Evolutionary conservation across 2,329 filamentous ascomycete genomes (phyloP), one percentile per base, ranked within the genome.

Genomic region (Monilinia fructigena): DNA sequence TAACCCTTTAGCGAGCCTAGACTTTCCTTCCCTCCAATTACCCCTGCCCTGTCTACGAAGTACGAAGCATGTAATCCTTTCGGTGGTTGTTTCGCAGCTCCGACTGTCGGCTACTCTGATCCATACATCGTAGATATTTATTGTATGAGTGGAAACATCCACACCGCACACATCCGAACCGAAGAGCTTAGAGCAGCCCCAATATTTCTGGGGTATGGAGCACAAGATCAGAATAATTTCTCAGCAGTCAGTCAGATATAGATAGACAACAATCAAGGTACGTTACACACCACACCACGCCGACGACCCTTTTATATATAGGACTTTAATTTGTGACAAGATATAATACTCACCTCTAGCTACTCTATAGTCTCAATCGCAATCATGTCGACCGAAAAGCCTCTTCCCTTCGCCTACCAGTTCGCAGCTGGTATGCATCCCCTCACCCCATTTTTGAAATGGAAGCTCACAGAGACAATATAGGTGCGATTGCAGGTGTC

Each of bases 401-500:
- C 93, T 67, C 87, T 97, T 73, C 92, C 92, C 68, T 97, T 97
- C 81, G 80, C 87, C 74, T 97, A 97, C 87, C 93, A 97, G 82
- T 97, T 98, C 83, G 90, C 89, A 78, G 93, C 94, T 77, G 93
- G 93, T 88, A 77, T 77, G 86, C 40, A 28, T 23, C 18, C 47
- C 52, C 42, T 56, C 54, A 55, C 63, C 45, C 56, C 31, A 50
- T 71, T 70, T 73, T 67, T 69, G 69, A 70, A 68, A 70, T 72
- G 69, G 71, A 72, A 72, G 69, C 72, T 71, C 26, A 75, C 74
- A 70, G 47, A 69, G 69, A 50, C 16, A 4, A 48, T 74, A 4
- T 66, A 91, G 89, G 90, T 82, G 95, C 95, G 78, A 91, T 99
- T 77, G 95, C 95, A 77, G 95, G 95, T 84, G 93, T 99, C 72